Evolutionary conservation across 139 green algal genomes (phyloP).

Genomic region (Mesostigma viride): DNA sequence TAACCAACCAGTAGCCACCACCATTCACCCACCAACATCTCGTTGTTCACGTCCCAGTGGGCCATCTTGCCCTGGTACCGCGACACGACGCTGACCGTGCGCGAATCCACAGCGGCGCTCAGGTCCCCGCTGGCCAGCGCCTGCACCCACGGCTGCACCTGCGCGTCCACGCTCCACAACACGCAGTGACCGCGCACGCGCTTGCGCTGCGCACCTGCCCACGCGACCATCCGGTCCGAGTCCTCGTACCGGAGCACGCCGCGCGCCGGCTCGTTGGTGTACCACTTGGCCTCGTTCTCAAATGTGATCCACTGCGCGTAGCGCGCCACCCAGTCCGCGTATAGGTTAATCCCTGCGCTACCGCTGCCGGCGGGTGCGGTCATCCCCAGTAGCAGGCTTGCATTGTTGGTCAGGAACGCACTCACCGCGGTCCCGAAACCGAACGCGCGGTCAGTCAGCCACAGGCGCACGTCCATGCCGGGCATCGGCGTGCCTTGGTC

Average conservation of each 20-base stretch:
- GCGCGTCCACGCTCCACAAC: conserved; percentile 21
- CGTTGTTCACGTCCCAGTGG: conserved; percentile 35
- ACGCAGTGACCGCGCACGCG: conserved; percentile 24
- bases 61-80: conserved; percentile 17
- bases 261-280: conserved; percentile 12
- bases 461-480: not conserved
- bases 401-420: not conserved
- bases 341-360: no score
- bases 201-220: not conserved
- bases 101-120: not conserved
- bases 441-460: not conserved
- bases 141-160: conserved; percentile 27
- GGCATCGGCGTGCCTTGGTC: not conserved
- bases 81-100: not conserved
- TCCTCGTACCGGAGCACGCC: conserved; percentile 12
- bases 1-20: no score
- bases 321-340: not conserved
- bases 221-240: conserved; percentile 13
- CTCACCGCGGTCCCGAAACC: not conserved
- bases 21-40: no score
- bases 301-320: not conserved
- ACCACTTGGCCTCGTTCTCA: conserved; percentile 33
- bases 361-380: no score
- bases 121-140: not conserved
- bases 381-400: no score